phyloP scores from a whole-genome alignment of 2,329 filamentous ascomycete species.

The Exophiala sideris region DNA sequence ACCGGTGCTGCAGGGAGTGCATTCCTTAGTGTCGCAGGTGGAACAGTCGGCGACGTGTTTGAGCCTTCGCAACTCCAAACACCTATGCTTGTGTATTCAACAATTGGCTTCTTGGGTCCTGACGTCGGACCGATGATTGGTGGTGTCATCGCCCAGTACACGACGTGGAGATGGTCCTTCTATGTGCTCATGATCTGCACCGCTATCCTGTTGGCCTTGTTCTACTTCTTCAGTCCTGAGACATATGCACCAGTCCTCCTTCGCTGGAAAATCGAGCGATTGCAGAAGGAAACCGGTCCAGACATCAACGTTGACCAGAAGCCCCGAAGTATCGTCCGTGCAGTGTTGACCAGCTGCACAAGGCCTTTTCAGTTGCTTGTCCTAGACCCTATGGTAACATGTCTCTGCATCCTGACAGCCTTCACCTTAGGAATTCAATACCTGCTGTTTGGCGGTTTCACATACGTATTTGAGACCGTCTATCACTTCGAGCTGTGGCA shows the following conservation, averaged over 20 bases:
- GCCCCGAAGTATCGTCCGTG: constrained; percentile 62
- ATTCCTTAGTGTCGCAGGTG: constrained; percentile 66
- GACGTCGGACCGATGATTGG: constrained; percentile 24
- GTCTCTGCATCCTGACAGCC: constrained; percentile 37
- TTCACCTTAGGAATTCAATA: constrained; percentile 38
- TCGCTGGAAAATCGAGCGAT: constrained; percentile 60
- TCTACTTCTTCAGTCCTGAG: constrained; percentile 70
- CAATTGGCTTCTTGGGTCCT: constrained; percentile 61
- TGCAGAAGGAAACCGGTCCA: constrained; percentile 68
- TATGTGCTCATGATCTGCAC: constrained; percentile 75
- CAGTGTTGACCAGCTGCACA: constrained; percentile 59
- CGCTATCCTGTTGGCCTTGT: constrained; percentile 54
- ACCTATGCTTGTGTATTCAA: constrained; percentile 72
- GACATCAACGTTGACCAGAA: constrained; percentile 38
- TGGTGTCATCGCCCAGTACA: constrained; percentile 65
- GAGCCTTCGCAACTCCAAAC: constrained; percentile 59
- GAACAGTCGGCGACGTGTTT: constrained; percentile 72
- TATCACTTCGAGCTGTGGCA: constrained; percentile 35
- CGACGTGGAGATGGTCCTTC: constrained; percentile 70
- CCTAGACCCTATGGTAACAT: constrained; percentile 38
- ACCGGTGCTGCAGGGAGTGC: constrained; percentile 49
- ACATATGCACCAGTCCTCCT: constrained; percentile 75
- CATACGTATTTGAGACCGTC: constrained; percentile 37
- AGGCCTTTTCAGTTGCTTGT: constrained; percentile 43
- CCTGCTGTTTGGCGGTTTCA: constrained; percentile 38